Evolutionary conservation across 2,329 filamentous ascomycete species (phyloP).

Genomic region (Aureobasidium sp.): DNA sequence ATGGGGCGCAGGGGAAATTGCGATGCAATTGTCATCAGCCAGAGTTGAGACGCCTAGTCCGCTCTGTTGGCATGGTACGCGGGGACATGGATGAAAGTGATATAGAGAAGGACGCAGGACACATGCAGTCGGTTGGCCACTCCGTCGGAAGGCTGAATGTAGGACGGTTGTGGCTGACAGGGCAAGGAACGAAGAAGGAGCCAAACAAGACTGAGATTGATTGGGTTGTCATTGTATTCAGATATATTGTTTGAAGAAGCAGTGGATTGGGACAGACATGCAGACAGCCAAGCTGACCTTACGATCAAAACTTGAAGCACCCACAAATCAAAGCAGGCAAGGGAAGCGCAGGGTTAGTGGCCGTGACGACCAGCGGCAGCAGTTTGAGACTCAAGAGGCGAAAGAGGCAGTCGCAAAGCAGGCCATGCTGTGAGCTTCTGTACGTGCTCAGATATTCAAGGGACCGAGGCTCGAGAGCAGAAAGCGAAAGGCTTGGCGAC

Average conservation of each 20-base stretch:
- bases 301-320: no score
- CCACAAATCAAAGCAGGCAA: not conserved
- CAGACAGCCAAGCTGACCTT: no score
- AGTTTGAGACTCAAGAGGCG: not conserved
- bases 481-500: slow-evolving; percentile 20
- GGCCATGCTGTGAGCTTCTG: not conserved
- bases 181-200: not conserved
- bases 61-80: not conserved
- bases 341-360: not conserved
- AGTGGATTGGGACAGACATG: not conserved
- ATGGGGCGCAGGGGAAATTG: slow-evolving; percentile 3
- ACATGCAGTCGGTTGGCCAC: not conserved
- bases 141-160: not conserved
- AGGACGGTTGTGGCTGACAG: slow-evolving; percentile 9
- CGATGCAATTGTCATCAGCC: not conserved
- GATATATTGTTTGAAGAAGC: not conserved
- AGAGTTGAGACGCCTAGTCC: not conserved
- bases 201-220: not conserved
- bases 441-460: not conserved
- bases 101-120: not conserved
- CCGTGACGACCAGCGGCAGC: not conserved
- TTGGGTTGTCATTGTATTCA: not conserved
- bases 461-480: slow-evolving; percentile 17
- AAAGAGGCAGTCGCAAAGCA: not conserved
- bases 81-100: not conserved